Conservation (phyloP, 2,329 filamentous ascomycete genomes). For the Cercospora nicotianae region DNA sequence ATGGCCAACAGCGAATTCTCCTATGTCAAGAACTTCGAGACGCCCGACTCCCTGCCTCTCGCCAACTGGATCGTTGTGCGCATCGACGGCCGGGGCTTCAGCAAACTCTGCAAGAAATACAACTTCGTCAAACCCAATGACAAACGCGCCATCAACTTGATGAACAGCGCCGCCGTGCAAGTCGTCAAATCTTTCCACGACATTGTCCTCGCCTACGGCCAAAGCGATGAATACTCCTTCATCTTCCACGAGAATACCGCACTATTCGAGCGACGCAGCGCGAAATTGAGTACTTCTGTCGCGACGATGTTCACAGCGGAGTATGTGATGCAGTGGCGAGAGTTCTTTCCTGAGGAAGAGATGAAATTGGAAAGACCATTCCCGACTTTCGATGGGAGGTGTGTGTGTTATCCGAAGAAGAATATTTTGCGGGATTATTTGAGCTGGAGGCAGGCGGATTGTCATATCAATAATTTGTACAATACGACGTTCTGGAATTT, state of each 20-base stretch:
- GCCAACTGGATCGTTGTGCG: slow-evolving; percentile 96
- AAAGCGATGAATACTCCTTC: slow-evolving; percentile 90
- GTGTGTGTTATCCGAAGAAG: slow-evolving; percentile 82
- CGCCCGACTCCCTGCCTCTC: slow-evolving; percentile 72
- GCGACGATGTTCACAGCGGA: slow-evolving; percentile 92
- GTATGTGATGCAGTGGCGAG: slow-evolving; percentile 79
- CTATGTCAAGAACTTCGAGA: slow-evolving; percentile 90
- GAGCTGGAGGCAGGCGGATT: slow-evolving; percentile 96
- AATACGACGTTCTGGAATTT: slow-evolving; percentile 96
- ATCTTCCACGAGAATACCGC: slow-evolving; percentile 61
- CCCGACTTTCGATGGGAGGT: slow-evolving; percentile 89
- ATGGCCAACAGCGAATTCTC: slow-evolving; percentile 67
- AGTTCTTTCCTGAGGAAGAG: slow-evolving; percentile 60
- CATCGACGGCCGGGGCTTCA: slow-evolving; percentile 91
- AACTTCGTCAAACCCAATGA: slow-evolving; percentile 92
- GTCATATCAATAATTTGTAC: slow-evolving; percentile 98
- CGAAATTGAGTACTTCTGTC: slow-evolving; percentile 88
- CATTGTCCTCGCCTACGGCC: slow-evolving; percentile 82
- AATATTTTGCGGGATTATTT: slow-evolving; percentile 89
- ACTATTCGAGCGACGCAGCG: slow-evolving; percentile 81
- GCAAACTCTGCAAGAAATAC: slow-evolving; percentile 65
- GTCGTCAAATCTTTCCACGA: slow-evolving; percentile 83
- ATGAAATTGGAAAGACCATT: slow-evolving; percentile 67
- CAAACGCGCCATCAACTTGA: slow-evolving; percentile 78
- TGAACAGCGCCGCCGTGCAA: slow-evolving; percentile 88